A percentile compares a stretch with the other conserved stretches of the same genome.
phyloP scores from a whole-genome alignment of 2,329 filamentous ascomycete species.

The Colletotrichum spaethianum region DNA sequence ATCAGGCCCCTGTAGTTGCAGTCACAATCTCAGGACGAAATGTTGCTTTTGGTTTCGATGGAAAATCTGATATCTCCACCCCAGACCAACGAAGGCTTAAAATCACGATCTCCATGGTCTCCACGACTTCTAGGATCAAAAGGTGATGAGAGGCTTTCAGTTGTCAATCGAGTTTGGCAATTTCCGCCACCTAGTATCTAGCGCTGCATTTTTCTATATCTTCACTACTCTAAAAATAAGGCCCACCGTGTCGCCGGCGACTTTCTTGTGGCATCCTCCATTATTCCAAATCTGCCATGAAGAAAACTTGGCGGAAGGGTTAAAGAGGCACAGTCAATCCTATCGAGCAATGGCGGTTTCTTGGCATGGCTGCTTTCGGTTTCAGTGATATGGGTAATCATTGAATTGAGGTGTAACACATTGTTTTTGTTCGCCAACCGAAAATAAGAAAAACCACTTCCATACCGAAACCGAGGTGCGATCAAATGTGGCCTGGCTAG shows the following conservation, averaged over 20 bases:
- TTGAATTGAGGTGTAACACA: too few relatives aligned
- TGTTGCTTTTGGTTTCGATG: too few relatives aligned
- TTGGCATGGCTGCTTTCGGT: background rate
- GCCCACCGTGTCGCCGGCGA: background rate
- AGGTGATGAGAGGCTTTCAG: background rate
- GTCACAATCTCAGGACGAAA: too few relatives aligned
- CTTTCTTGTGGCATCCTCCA: too few relatives aligned
- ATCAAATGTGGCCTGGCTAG: too few relatives aligned
- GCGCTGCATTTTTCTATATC: background rate
- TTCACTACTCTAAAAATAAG: background rate
- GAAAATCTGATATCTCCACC: too few relatives aligned
- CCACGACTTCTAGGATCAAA: background rate
- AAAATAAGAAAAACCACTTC: too few relatives aligned
- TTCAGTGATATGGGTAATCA: too few relatives aligned
- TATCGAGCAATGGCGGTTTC: background rate
- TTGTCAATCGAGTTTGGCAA: background rate
- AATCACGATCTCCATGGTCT: too few relatives aligned
- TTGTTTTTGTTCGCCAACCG: too few relatives aligned
- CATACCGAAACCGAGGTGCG: slow-evolving; percentile 34
- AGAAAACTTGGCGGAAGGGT: background rate
- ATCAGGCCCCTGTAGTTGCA: background rate
- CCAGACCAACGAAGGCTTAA: too few relatives aligned
- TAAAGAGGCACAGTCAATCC: background rate
- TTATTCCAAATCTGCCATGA: too few relatives aligned
- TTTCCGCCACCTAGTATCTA: background rate